Conservation (phyloP, 139 green algal genomes). For the Micractinium conductrix region DNA sequence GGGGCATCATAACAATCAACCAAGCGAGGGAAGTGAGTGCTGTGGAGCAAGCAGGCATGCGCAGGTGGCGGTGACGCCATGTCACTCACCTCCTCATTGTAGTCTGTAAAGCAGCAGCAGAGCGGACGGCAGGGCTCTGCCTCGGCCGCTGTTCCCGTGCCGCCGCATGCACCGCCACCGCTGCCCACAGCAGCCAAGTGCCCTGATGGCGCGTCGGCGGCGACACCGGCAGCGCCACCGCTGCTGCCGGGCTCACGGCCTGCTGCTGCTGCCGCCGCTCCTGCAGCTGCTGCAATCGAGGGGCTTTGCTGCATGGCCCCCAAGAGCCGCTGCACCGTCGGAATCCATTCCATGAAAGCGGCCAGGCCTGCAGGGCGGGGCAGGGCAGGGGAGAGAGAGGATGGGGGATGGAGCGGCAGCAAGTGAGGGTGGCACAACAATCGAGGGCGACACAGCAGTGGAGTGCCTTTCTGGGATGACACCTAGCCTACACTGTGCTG, state of each 20-base stretch:
- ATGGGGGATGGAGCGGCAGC: neutral
- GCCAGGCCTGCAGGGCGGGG: conserved; percentile 37
- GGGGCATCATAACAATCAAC: too few species aligned
- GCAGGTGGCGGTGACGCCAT: conserved; percentile 10
- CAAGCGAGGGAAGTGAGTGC: too few species aligned
- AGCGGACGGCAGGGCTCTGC: neutral
- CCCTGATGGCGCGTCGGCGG: too few species aligned
- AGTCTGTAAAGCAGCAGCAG: conserved; percentile 36
- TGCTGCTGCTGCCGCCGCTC: neutral
- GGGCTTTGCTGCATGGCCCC: neutral
- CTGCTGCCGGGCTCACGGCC: neutral
- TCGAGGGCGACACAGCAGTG: too few species aligned
- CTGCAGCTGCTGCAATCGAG: neutral
- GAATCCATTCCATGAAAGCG: conserved; percentile 46
- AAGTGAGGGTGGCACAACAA: neutral
- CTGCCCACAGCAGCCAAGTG: neutral
- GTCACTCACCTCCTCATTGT: conserved; percentile 23
- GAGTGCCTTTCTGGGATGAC: neutral
- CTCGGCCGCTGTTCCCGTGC: neutral
- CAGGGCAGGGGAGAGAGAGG: neutral
- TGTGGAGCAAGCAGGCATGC: neutral
- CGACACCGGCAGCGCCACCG: too few species aligned
- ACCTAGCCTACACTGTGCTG: neutral
- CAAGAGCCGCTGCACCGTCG: conserved; percentile 39
- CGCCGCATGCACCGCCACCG: neutral